phyloP scores from a whole-genome alignment of 345 rosid genomes.

The Excoecaria agallocha region DNA sequence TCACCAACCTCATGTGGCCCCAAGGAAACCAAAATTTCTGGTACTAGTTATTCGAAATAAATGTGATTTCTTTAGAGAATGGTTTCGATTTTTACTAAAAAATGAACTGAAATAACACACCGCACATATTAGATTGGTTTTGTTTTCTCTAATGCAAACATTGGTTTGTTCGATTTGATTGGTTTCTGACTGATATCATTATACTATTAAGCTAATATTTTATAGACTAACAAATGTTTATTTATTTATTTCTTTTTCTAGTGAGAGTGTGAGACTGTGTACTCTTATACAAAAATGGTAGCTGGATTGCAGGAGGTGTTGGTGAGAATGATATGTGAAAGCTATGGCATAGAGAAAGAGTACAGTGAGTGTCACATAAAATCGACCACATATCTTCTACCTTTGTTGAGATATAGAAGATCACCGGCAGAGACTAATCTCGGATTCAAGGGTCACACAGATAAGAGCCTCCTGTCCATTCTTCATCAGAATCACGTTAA shows the following conservation, averaged over 20 bases:
- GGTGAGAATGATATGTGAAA: conserved; percentile 53
- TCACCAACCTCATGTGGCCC: conserved; percentile 47
- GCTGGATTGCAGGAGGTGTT: conserved; percentile 44
- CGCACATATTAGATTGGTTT: background rate
- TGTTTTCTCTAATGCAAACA: background rate
- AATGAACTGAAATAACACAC: no score
- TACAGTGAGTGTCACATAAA: conserved; percentile 33
- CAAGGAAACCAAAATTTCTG: conserved; percentile 37
- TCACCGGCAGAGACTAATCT: conserved; percentile 43
- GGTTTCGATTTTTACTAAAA: no score
- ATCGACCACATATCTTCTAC: conserved; percentile 51
- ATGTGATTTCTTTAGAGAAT: no score
- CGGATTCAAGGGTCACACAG: conserved; percentile 54
- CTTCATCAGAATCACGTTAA: conserved; percentile 60
- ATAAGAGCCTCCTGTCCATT: conserved; percentile 57
- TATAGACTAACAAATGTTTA: no score
- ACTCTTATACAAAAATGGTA: conserved; percentile 35
- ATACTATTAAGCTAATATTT: no score
- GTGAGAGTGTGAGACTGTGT: conserved; percentile 46
- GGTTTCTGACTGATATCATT: no score
- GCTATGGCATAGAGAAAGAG: conserved; percentile 44
- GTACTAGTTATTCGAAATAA: conserved; percentile 5
- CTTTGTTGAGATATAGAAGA: conserved; percentile 46
- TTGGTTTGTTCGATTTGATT: no score
- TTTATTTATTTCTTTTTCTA: background rate